These are phyloP conservation scores for Ascochyta pisi DNA, from an alignment of 2,329 filamentous ascomycete species.

Conservation along the genomic window DNA sequence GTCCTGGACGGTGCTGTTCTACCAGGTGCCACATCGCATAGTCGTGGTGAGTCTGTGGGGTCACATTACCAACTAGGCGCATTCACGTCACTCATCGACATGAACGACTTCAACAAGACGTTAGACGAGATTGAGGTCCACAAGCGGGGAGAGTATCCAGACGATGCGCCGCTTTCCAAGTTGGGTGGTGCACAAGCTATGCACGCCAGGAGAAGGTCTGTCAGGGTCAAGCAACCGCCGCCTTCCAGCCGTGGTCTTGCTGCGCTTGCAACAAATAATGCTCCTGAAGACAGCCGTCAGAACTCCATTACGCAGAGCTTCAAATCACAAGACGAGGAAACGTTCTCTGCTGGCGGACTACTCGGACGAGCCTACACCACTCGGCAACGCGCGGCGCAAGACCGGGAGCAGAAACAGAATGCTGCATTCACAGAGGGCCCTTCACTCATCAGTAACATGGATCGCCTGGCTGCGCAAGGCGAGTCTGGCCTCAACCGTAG, in stretches of 20 bases:
- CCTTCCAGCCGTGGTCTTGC: conserved; percentile 38
- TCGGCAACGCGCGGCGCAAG: conserved; percentile 49
- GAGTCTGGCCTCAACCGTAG: conserved; percentile 39
- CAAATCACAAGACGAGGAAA: conserved; percentile 41
- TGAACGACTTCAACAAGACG: conserved; percentile 63
- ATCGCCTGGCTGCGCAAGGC: conserved; percentile 33
- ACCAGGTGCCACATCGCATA: conserved; percentile 30
- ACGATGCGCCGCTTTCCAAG: conserved; percentile 33
- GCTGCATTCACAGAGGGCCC: conserved; percentile 64
- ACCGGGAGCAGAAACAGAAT: conserved; percentile 46
- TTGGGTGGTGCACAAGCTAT: conserved; percentile 35
- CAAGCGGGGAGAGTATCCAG: conserved; percentile 35
- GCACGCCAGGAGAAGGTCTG: conserved; percentile 47
- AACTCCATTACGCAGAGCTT: conserved; percentile 33
- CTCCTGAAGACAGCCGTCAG: conserved; percentile 25
- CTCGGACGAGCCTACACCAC: conserved; percentile 60
- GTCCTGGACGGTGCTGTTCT: conserved; percentile 25
- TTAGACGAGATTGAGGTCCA: conserved; percentile 34
- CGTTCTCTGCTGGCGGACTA: conserved; percentile 57
- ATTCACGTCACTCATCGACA: conserved; percentile 72
- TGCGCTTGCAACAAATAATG: conserved; percentile 25
- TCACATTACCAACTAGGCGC: conserved; percentile 68
- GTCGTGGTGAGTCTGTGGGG: conserved; percentile 50
- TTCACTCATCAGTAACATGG: conserved; percentile 61
- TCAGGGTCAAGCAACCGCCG: conserved; percentile 46